These are phyloP conservation scores for Nelumbo lutea DNA, from an alignment of 164 flowering plant species.

Conservation along the genomic window DNA sequence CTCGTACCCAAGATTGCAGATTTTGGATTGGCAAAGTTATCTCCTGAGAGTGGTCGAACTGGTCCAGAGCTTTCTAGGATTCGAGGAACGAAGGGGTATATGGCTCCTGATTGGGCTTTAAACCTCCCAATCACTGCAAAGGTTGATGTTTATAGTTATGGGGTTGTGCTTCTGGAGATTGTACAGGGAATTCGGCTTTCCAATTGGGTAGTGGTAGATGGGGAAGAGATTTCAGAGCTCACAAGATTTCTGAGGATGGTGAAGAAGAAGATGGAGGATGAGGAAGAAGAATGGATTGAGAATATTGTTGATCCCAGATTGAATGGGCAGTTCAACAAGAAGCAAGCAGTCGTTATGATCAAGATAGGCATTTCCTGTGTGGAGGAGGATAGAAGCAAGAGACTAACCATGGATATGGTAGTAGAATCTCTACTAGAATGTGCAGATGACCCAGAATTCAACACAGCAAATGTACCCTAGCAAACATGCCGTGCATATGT, in stretches of 20 bases:
- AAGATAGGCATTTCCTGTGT: not conserved
- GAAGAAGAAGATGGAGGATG: not conserved
- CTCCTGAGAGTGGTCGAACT: not conserved
- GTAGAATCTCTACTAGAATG: not conserved
- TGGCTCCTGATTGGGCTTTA: too few species aligned
- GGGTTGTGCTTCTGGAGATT: not conserved
- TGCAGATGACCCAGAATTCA: not conserved
- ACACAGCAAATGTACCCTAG: too few species aligned
- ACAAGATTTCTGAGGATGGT: not conserved
- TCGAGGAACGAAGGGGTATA: too few species aligned
- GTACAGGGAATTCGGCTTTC: not conserved
- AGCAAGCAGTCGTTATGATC: not conserved
- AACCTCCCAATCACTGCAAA: not conserved
- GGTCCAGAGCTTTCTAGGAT: too few species aligned
- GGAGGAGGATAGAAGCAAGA: not conserved
- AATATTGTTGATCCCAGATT: not conserved
- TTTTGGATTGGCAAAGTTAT: not conserved
- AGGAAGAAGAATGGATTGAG: not conserved
- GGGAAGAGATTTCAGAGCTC: not conserved
- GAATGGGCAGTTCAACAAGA: not conserved
- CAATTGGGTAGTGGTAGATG: not conserved
- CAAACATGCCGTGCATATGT: too few species aligned
- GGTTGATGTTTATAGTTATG: conserved; percentile 2
- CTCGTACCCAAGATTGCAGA: not conserved
- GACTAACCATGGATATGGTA: not conserved